Base-by-base conservation (phyloP, 2,329 filamentous ascomycete genomes). In the Chaetomiaceae sp. region DNA sequence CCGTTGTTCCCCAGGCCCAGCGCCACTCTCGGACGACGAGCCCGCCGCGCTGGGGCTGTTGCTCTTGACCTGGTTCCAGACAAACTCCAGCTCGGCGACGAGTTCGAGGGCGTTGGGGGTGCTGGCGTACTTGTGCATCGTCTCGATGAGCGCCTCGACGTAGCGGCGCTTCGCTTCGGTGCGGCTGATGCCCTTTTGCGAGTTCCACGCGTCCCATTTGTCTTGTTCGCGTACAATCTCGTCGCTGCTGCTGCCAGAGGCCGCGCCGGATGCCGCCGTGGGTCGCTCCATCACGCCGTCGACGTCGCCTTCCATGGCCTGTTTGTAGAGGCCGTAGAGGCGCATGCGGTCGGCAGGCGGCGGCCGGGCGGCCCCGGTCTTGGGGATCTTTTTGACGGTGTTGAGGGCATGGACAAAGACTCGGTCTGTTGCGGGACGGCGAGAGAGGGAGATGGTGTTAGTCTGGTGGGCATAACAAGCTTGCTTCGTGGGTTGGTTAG, bases 381-480 rank as follows among this genome's bases (percentile, higher is more conserved):
- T 92, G 61, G 88, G 88, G 62, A 99, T 95, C 72, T 95, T 95
- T 72, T 96, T 96, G 63, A 99, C 92, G 20, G 93, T 97, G 73
- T 96, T 96, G 70, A 99, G 86, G 59, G 93, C 93, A 81, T 99
- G 92, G 68, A 95, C 92, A 70, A 99, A 99, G 66, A 99, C 93
- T 71, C 93, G 87, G 74, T 99, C 93, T 97, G 62, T 50, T 44
- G 21, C 23, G 21, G 3, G 48, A 55, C 35, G 54, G 43, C 38
- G 38, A 20, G 45, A 34, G 35, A 38, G 45, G 38, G 35, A 38
- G 31, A 41, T 12, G 4, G 19, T 13, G 49, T 47, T 4, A 39
- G 50, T 25, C 23, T 21, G 20, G 37, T 35, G 31, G 17, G 42
- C 7, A 10, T 30, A n/a, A n/a, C n/a, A 20, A 20, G 23, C 14